phyloP scores from a whole-genome alignment of 2,329 filamentous ascomycete species.

The Lecanicillium sp. region DNA sequence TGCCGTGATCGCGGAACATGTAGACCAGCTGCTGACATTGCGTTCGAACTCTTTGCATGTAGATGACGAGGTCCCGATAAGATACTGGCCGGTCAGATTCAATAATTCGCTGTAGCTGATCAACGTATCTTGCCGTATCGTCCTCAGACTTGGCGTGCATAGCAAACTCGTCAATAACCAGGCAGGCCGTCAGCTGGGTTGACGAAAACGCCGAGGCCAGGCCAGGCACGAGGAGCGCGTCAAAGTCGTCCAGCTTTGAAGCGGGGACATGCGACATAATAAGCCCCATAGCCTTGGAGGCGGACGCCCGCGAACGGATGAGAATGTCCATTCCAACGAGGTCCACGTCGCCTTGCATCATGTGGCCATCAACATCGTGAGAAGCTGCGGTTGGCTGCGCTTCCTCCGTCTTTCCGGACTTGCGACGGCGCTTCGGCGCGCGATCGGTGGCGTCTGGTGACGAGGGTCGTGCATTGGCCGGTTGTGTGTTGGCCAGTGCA shows the following conservation, averaged over 20 bases:
- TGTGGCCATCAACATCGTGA: slow-evolving; percentile 95
- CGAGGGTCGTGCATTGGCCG: slow-evolving; percentile 37
- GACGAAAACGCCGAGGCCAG: slow-evolving; percentile 72
- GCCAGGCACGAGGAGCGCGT: slow-evolving; percentile 54
- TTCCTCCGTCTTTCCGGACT: slow-evolving; percentile 76
- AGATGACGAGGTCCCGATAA: slow-evolving; percentile 87
- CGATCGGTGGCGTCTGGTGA: slow-evolving; percentile 52
- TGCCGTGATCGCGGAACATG: slow-evolving; percentile 85
- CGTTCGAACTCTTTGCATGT: slow-evolving; percentile 79
- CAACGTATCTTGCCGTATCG: slow-evolving; percentile 43
- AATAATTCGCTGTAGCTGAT: slow-evolving; percentile 64
- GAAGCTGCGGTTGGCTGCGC: slow-evolving; percentile 53
- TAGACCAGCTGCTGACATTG: slow-evolving; percentile 88
- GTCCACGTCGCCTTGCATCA: slow-evolving; percentile 96
- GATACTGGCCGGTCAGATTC: slow-evolving; percentile 73
- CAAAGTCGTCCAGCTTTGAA: slow-evolving; percentile 54
- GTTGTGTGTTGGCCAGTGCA: slow-evolving; percentile 35
- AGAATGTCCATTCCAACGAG: slow-evolving; percentile 84
- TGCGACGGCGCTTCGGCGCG: slow-evolving; percentile 68
- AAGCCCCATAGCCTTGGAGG: slow-evolving; percentile 77
- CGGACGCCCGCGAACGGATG: slow-evolving; percentile 81
- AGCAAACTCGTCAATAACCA: slow-evolving; percentile 85
- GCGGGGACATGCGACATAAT: slow-evolving; percentile 72
- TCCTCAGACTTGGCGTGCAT: slow-evolving; percentile 44
- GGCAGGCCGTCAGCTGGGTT: slow-evolving; percentile 74